Base-by-base conservation (phyloP, 2,329 filamentous ascomycete genomes). In the Fusarium illudens region DNA sequence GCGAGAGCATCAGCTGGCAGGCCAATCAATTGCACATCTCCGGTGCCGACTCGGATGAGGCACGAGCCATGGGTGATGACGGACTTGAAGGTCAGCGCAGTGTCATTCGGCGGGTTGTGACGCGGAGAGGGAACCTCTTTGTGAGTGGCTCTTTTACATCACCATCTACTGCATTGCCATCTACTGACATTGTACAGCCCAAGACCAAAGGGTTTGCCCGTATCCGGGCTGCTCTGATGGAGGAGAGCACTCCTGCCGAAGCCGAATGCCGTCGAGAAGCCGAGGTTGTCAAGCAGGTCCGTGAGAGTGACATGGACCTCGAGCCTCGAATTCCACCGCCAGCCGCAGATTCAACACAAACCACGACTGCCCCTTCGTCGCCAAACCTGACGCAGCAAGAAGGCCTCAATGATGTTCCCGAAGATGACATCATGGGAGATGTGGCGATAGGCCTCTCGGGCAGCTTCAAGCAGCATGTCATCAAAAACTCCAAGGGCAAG, bases 181-280 rank as follows among this genome's bases (percentile, higher is more conserved):
- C 15, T 17, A 27, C 77, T 83, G 67, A 83, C 68, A 51, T 39
- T 7, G 12, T 33, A 33, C 70, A 96, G 92, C 96, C 96, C 12
- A 99, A 98, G 83, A 96, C 95, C 1, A 97, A 97, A 80, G 94
- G 91, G 0, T 99, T 99, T 78, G 94, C 94, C 6, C 90, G 96
- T 11, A 97, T 99, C 70, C 89, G 92, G 64, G 96, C 95, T 9
- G 94, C 94, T 4, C 85, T 99, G 1, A 85, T 92, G 60, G 96
- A 99, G 80, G 96, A 99, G 80, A 87, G 88, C 15, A 89, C 94
- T 0, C 96, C 96, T 0, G 84, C 97, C 10, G 96, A 99, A 73
- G 91, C 91, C 39, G 96, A 99, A 78, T 89, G 93, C 60, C 90
- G 92, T 54, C 90, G 94, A 36, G 96, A 99, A 82, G 94, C 95